Percentiles rank a stretch among this genome's conserved stretches.
Evolutionary conservation across 495 filamentous ascomycete genomes (phyloP).

Genomic region (Tuber indicum): DNA sequence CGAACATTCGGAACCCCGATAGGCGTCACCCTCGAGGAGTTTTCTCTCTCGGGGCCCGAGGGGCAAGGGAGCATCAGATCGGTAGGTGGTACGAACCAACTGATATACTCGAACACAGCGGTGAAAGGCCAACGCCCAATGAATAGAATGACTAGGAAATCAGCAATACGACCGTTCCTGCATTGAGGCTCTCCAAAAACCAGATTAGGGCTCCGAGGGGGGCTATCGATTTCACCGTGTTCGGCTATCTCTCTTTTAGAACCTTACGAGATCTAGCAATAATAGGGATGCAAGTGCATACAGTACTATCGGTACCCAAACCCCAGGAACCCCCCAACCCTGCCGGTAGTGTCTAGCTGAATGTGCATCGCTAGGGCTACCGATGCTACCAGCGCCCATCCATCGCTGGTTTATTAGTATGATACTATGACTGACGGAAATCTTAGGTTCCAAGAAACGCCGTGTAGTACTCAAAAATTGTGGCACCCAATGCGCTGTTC

Average conservation of each 20-base stretch:
- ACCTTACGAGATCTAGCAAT: neutral
- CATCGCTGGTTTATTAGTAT: neutral
- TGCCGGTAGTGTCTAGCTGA: neutral
- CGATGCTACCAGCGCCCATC: neutral
- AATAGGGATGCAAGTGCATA: neutral
- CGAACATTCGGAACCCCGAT: neutral
- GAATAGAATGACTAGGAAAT: neutral
- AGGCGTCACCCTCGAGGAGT: neutral
- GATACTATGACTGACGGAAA: neutral
- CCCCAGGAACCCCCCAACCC: neutral
- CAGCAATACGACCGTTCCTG: neutral
- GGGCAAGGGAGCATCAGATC: neutral
- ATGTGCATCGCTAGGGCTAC: neutral
- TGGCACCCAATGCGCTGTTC: neutral
- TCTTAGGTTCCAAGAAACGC: neutral
- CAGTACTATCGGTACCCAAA: neutral
- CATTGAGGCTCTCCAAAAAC: neutral
- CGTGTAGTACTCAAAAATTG: neutral
- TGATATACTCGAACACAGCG: neutral
- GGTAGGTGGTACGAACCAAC: neutral
- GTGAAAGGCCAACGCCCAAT: neutral
- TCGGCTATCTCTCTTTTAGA: constrained; percentile 1
- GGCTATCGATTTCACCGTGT: neutral
- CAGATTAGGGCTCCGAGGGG: neutral
- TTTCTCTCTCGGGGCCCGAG: neutral